Conservation (phyloP, 202 grass and related monocot genomes). For the Alloteropsis angusta region DNA sequence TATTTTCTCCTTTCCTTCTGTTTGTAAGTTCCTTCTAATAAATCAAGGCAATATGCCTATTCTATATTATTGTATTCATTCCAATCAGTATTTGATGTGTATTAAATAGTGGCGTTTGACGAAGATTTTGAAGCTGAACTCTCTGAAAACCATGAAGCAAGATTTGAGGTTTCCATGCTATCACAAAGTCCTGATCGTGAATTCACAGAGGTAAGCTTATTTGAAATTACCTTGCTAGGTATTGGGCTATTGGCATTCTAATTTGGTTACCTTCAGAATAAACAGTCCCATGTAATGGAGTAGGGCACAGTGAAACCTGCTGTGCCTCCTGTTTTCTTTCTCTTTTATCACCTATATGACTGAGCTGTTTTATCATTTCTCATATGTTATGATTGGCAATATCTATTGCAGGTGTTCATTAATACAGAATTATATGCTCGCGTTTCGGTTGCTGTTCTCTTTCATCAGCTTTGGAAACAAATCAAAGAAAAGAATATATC, state of each 20-base stretch:
- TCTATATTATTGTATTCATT: constrained; percentile 16
- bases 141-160: constrained; percentile 85
- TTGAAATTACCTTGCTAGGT: constrained; percentile 14
- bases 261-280: neutral
- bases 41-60: neutral
- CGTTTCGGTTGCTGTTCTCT: constrained; percentile 80
- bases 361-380: constrained; percentile 15
- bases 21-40: neutral
- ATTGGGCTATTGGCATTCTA: constrained; percentile 2
- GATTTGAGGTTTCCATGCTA: constrained; percentile 84
- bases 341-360: neutral
- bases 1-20: neutral
- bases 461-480: constrained; percentile 54
- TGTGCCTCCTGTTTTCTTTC: neutral
- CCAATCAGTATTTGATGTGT: neutral
- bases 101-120: constrained; percentile 79
- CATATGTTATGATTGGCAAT: constrained; percentile 13
- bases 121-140: constrained; percentile 98
- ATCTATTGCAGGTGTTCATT: constrained; percentile 74
- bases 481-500: constrained; percentile 16
- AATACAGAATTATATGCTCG: constrained; percentile 95
- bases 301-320: neutral
- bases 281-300: neutral
- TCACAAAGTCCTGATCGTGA: constrained; percentile 91
- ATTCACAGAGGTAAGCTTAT: constrained; percentile 77